Percentiles rank a stretch among this genome's conserved stretches.
Conservation (phyloP, 139 green algal genomes). For the Closterium sp. region DNA sequence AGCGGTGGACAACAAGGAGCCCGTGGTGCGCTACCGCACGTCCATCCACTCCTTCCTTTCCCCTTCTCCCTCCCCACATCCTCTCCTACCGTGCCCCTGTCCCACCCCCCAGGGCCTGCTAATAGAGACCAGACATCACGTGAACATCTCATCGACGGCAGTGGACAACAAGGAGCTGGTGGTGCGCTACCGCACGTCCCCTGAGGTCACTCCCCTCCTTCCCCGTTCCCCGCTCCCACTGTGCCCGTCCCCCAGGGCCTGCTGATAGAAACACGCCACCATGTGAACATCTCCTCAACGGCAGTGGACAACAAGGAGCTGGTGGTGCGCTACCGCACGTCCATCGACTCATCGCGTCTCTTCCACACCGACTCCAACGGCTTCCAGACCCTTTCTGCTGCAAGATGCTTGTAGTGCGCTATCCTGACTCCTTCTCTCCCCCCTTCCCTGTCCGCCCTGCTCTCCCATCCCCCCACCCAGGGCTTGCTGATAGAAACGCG, state of each 20-base stretch:
- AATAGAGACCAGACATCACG: conserved; percentile 5
- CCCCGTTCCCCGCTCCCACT: neutral
- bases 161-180: conserved; percentile 32
- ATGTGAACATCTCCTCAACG: neutral
- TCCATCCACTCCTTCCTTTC: neutral
- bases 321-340: conserved; percentile 35
- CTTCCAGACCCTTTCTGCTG: too few species aligned
- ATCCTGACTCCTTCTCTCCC: conserved; percentile 9
- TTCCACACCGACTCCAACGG: conserved; percentile 27
- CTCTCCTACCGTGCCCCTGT: neutral
- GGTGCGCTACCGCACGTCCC: conserved; percentile 30
- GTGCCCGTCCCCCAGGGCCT: neutral
- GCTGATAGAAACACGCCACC: neutral
- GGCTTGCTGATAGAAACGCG: neutral
- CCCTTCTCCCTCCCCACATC: neutral
- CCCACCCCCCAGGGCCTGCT: neutral
- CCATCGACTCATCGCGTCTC: neutral
- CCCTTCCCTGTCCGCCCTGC: neutral
- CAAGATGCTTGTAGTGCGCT: conserved; percentile 47
- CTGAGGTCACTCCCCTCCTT: conserved; percentile 14
- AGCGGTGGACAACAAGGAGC: conserved; percentile 12
- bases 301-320: conserved; percentile 22
- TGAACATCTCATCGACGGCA: conserved; percentile 6
- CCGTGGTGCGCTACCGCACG: conserved; percentile 38
- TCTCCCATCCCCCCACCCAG: neutral